Evolutionary conservation across 306 rosid genomes (phyloP).

Genomic region (Senna tora): DNA sequence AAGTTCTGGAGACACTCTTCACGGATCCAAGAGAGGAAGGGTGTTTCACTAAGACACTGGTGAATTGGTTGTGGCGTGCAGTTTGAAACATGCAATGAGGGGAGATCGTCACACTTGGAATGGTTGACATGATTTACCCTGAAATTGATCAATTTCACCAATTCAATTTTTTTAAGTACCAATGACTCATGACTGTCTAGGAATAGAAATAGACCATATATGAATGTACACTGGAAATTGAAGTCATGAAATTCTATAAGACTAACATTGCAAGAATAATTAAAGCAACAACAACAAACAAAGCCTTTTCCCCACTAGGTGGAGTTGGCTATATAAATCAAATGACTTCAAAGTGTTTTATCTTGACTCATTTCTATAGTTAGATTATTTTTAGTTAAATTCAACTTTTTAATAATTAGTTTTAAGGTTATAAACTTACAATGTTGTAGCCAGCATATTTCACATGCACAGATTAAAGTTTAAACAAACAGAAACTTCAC

Average conservation of each 20-base stretch:
- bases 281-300: no score
- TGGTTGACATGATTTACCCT: slow-evolving; percentile 58
- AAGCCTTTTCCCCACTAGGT: no score
- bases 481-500: not conserved
- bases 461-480: not conserved
- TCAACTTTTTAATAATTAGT: no score
- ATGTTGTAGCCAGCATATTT: not conserved
- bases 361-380: no score
- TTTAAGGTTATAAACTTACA: not conserved
- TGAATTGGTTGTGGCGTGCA: slow-evolving; percentile 32
- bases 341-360: no score
- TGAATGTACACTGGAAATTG: not conserved
- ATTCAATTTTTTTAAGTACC: slow-evolving; percentile 27
- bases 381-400: no score
- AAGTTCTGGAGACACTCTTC: slow-evolving; percentile 49
- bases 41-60: slow-evolving; percentile 40
- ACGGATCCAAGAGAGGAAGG: slow-evolving; percentile 54
- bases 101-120: slow-evolving; percentile 51
- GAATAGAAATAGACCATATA: not conserved
- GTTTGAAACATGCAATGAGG: slow-evolving; percentile 51
- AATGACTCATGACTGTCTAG: not conserved
- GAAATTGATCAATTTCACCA: slow-evolving; percentile 38
- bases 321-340: no score
- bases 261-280: slow-evolving; percentile 5
- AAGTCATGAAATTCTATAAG: not conserved